Base-by-base conservation (phyloP, 495 filamentous ascomycete genomes). In the Pyrenula aspistea region DNA sequence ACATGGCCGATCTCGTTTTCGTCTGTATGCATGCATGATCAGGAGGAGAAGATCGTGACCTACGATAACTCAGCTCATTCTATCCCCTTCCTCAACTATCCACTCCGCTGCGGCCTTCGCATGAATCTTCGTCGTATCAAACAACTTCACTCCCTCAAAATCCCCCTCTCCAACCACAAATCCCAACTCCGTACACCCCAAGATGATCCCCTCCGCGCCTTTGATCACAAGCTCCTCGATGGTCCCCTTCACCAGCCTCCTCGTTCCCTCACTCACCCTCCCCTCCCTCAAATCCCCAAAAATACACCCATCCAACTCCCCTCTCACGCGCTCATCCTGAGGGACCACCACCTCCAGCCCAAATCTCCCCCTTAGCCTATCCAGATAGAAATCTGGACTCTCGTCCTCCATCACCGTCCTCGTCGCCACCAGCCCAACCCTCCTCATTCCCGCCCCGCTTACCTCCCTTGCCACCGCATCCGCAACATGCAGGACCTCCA, bases 111-210 rank as follows among this genome's bases (percentile, higher is more conserved):
- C 61, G 15, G 51, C 61, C 36, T 60, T 61, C 3, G 61, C 55
- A 55, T 64, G 62, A 22, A 57, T 54, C 22, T 24, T 47, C n/a
- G 49, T 56, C 24, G 63, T 63, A 57, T 64, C 60, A 24, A 64
- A 59, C 2, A 60, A 24, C 19, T 57, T 53, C 25, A 62, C 51
- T 12, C 31, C 48, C 23, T 53, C 49, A 24, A 42, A 42, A 15
- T 64, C 61, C 53, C 52, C 62, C 25, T 49, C 31, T 19, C 51
- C 49, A 12, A 64, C 36, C 19, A 64, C 50, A 24, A 62, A 22
- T 49, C 57, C 57, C 25, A 62, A 60, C 51, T 64, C 62, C 1
- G 62, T 64, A 53, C 62, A 64, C 10, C 62, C 62, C 49, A 64
- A 49, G 47, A 64, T 60, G 20, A 64, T 36, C 12, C 25, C 47